Base-by-base conservation (phyloP, 345 rosid genomes). In the Pistacia vera region DNA sequence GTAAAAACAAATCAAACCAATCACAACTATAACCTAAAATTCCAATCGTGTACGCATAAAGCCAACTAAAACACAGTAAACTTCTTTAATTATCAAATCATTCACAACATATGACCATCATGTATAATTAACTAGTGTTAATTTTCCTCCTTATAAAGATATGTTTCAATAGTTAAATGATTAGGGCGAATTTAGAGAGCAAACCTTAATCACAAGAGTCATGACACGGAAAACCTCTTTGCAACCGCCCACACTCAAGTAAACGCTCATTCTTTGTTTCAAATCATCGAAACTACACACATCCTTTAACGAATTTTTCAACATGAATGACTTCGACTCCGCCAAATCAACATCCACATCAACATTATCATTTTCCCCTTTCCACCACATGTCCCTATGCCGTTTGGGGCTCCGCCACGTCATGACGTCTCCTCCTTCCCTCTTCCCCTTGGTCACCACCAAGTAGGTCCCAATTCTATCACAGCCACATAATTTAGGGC, bases 231-330 rank as follows among this genome's bases (percentile, higher is more conserved):
- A 86, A 76, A 93, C 83, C 81, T 95, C 98, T 77, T 85, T 87
- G 76, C 99, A 93, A 80, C 79, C 61, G 48, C 78, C 84, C 80
- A 87, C 79, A 72, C 91, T 92, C 85, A 95, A 83, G 57, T 88
- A 88, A 77, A 80, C 60, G 54, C 79, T 77, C 97, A 95, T 87
- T 51, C 99, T 80, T 79, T 87, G 86, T 77, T 78, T 85, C 89
- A 95, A 81, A 86, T 95, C 98, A 80, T 95, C 96, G n/a, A 95
- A 85, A 79, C 98, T 95, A 70, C 99, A 92, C 13, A 95, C 90
- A 18, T 88, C 92, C 75, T 83, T 86, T 77, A 95, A 66, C 20
- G 96, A 93, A 49, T 83, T 83, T 68, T 70, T 88, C 82, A 95
- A 75, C 56, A 22, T 63, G 0, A 68, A 73, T 58, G 78, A 79